Evolutionary conservation across 495 filamentous ascomycete species (phyloP), one percentile per base, ranked within the genome.

Genomic region (Penicillium waksmanii): DNA sequence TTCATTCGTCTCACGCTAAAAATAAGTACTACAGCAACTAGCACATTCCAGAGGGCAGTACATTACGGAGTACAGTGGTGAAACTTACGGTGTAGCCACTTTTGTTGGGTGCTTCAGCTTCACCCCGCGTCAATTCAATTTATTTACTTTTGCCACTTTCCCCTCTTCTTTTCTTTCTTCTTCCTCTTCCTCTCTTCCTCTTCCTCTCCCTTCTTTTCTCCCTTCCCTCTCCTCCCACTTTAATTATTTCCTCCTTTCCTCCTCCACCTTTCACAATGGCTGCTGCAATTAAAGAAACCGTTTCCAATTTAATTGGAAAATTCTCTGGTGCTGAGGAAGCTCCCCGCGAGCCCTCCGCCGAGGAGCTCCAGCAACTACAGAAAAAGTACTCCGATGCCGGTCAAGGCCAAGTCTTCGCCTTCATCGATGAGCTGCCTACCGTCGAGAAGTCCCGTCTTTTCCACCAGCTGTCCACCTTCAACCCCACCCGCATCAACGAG

Each of bases 361-460:
- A 89, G 62, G 85, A 96, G 68, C 75, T 96, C 62, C 80, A 92
- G 50, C 76, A 86, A 64, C 85, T 99, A 21, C 84, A 84, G 73
- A 76, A 87, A 56, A 90, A 90, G 67, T 99, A 96, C 76, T 81
- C 82, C 46, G 78, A 85, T 44, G 91, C 91, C 51, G 84, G 82
- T 18, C 95, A 99, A 77, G 90, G 86, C 38, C 95, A 99, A 44
- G 91, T 99, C 42, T 92, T 98, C 70, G 81, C 89, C 18, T 98
- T 97, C 76, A 94, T 86, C 77, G 91, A 98, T 62, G 81, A 87
- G 56, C 85, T 99, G 51, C 79, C 77, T 51, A 74, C 77, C 18
- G 68, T 79, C 43, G 93, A 97, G 61, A 92, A 96, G 76, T 85
- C 86, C 34, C 74, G 81, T 7, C 84, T 99, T 57, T 96, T 84